Base-by-base conservation (phyloP, 768 basidiomycete genomes). In the Epithele typhae region DNA sequence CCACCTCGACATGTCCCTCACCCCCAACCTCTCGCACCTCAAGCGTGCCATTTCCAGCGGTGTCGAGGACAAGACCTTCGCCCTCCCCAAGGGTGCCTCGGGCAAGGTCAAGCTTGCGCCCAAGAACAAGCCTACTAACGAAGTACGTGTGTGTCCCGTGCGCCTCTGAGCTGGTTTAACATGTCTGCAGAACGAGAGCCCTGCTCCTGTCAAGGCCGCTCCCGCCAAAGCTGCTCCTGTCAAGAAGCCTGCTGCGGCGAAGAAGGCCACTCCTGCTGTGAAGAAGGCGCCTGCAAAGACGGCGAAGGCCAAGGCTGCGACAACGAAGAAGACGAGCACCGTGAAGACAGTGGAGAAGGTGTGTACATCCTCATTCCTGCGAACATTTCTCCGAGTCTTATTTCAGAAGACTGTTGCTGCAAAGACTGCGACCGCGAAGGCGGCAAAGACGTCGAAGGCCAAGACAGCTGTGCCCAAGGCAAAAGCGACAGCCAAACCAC, bases 51-150 rank as follows among this genome's bases (percentile, higher is more conserved):
- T 84, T 65, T 60, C 67, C 42, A 64, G 67, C 39, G 82, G 83
- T 35, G 66, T 67, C 18, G 72, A 76, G 51, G 70, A 69, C 42
- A 76, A 75, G 25, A 61, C 68, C 27, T 81, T 84, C 60, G 55
- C 67, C 18, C 68, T 84, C 21, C 83, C 82, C 40, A 83, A 81
- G 65, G 82, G 79, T 51, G 73, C 75, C 2, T 79, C 82, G 18
- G 86, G 86, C 45, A 80, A 85, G 60, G 84, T 91, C 51, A 89
- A 87, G 63, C 76, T 89, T 18, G 76, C 82, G 2, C 74, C 77
- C 18, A 84, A 82, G 68, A 52, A 60, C 37, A 77, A 73, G 57
- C 53, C 68, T 14, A 66, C 45, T n/a, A 84, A 85, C 63, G 84
- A 86, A 78, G 84, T 84, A 42, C 33, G 61, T 56, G 0, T 9